Evolutionary conservation across 2,329 filamentous ascomycete species (phyloP).

Genomic region (Metarhizium guizhouense): DNA sequence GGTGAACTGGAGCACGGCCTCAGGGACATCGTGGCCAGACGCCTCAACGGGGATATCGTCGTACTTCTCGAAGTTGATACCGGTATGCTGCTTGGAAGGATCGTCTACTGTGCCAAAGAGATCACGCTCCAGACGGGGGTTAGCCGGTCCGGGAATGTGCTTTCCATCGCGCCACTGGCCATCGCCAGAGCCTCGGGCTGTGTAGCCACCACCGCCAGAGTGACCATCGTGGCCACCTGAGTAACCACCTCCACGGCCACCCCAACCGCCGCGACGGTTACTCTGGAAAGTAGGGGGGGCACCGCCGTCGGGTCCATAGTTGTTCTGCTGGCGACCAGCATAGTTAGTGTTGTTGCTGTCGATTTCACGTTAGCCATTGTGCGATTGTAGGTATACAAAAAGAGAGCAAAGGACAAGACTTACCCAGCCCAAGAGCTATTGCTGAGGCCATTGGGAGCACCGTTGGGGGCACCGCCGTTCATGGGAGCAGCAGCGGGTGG

Average conservation of each 20-base stretch:
- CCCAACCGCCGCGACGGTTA: slow-evolving; percentile 24
- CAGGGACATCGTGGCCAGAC: slow-evolving; percentile 85
- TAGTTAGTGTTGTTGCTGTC: slow-evolving; percentile 5
- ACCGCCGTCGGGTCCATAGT: slow-evolving; percentile 16
- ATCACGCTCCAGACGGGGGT: slow-evolving; percentile 86
- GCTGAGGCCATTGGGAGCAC: slow-evolving; percentile 24
- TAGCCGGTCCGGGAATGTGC: slow-evolving; percentile 82
- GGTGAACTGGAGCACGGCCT: slow-evolving; percentile 81
- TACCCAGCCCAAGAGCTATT: slow-evolving; percentile 48
- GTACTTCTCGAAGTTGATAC: slow-evolving; percentile 99
- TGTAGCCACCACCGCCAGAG: slow-evolving; percentile 36
- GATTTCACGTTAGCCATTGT: background rate
- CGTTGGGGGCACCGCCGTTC: slow-evolving; percentile 11
- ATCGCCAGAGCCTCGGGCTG: slow-evolving; percentile 78
- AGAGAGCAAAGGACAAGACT: slow-evolving; percentile 15
- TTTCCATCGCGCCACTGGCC: slow-evolving; percentile 96
- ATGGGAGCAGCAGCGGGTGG: slow-evolving; percentile 12
- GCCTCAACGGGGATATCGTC: slow-evolving; percentile 98
- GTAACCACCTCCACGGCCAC: slow-evolving; percentile 24
- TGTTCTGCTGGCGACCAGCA: slow-evolving; percentile 22
- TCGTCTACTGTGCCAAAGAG: slow-evolving; percentile 85
- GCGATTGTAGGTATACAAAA: background rate
- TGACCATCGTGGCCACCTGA: slow-evolving; percentile 21
- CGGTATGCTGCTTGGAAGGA: slow-evolving; percentile 88
- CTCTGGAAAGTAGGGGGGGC: slow-evolving; percentile 11